Evolutionary conservation across 805 yeast species (phyloP).

Genomic region (Saccharomycopsis microspora): DNA sequence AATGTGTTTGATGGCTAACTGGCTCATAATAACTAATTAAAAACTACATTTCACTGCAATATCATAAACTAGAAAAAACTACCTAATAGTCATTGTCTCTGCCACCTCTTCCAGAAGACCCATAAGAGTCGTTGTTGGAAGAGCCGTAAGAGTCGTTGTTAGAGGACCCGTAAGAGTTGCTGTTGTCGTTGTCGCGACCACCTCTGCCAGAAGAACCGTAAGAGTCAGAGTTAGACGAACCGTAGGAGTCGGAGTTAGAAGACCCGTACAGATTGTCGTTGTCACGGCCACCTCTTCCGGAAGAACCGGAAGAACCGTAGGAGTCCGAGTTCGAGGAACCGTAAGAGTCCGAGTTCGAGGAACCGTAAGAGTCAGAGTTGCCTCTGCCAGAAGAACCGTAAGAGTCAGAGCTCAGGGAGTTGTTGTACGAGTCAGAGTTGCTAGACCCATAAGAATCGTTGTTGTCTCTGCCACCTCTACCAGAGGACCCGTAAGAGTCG

Average conservation of each 20-base stretch:
- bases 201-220: conserved; percentile 14
- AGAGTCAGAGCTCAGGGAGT: conserved; percentile 18
- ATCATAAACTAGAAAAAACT: too few species aligned
- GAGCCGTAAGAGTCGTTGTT: conserved; percentile 20
- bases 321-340: conserved; percentile 16
- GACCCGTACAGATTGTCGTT: conserved; percentile 27
- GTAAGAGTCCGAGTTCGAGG: conserved; percentile 16
- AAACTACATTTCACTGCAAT: too few species aligned
- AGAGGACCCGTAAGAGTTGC: conserved; percentile 17
- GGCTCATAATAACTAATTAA: too few species aligned
- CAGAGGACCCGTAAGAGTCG: conserved; percentile 18
- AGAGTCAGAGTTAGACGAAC: conserved; percentile 20
- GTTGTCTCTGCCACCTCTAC: conserved; percentile 16
- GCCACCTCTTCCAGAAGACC: conserved; percentile 17
- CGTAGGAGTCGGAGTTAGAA: conserved; percentile 20
- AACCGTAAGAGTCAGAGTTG: conserved; percentile 23
- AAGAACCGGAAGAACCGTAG: conserved; percentile 21
- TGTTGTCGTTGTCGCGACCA: conserved; percentile 14
- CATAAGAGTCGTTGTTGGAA: conserved; percentile 18
- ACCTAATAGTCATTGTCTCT: conserved; percentile 7
- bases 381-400: conserved; percentile 24
- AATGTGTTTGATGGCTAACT: too few species aligned
- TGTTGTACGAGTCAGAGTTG: conserved; percentile 18
- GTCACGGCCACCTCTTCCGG: conserved; percentile 16
- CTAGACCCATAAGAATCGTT: conserved; percentile 6